Conservation (phyloP, 805 yeast genomes). For the Teunomyces cretensis region DNA sequence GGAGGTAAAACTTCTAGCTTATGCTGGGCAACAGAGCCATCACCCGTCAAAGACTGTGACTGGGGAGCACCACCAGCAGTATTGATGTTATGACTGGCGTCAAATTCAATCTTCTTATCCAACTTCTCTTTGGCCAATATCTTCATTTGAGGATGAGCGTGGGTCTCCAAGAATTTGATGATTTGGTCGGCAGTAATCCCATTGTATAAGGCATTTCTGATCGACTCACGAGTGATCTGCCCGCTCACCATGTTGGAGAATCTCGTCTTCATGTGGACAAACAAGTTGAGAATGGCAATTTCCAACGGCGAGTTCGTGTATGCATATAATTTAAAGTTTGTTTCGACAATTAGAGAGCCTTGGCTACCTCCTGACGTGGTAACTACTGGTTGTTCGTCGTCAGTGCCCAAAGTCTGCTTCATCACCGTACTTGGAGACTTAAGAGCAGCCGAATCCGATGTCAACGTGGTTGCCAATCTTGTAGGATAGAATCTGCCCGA, state of each 20-base stretch:
- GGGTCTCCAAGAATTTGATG: slow-evolving; percentile 81
- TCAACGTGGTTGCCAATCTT: slow-evolving; percentile 81
- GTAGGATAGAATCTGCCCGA: slow-evolving; percentile 83
- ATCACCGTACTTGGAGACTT: slow-evolving; percentile 75
- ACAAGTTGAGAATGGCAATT: slow-evolving; percentile 85
- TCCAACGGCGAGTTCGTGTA: slow-evolving; percentile 93
- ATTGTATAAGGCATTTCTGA: slow-evolving; percentile 75
- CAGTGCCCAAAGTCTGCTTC: slow-evolving; percentile 55
- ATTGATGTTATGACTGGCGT: slow-evolving; percentile 48
- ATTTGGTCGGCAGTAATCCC: slow-evolving; percentile 97
- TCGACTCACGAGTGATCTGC: slow-evolving; percentile 87
- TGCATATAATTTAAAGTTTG: slow-evolving; percentile 90
- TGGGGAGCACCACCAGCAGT: slow-evolving; percentile 44
- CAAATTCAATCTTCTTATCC: slow-evolving; percentile 66
- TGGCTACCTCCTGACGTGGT: slow-evolving; percentile 13
- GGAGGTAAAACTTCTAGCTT: slow-evolving; percentile 76
- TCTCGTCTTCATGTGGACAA: slow-evolving; percentile 80
- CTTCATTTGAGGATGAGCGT: slow-evolving; percentile 92
- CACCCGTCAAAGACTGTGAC: slow-evolving; percentile 20
- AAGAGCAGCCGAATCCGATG: slow-evolving; percentile 75
- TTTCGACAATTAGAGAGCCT: slow-evolving; percentile 86
- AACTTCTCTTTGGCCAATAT: slow-evolving; percentile 67
- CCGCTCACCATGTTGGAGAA: slow-evolving; percentile 94
- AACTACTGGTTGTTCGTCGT: slow-evolving; percentile 12
- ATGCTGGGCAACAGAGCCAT: slow-evolving; percentile 43